Conservation (phyloP, 345 rosid genomes). For the Brassica cretica region DNA sequence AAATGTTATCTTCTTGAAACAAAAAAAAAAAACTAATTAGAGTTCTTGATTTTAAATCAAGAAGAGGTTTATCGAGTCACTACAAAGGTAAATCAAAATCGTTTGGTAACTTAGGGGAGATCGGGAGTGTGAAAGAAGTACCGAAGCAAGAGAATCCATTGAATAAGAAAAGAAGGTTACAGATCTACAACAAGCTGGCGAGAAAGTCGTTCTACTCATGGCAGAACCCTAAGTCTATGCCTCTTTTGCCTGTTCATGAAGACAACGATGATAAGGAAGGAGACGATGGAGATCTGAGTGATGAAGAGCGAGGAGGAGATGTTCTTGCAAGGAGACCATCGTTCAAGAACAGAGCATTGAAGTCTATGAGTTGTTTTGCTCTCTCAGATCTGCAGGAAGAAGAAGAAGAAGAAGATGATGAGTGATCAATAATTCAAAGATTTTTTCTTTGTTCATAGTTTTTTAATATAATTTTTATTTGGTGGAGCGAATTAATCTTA, state of each 20-base stretch:
- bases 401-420: background rate
- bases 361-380: background rate
- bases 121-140: background rate
- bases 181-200: background rate
- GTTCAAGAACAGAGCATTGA: constrained; percentile 1
- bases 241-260: background rate
- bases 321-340: background rate
- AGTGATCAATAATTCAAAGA: background rate
- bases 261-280: background rate
- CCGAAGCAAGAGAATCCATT: background rate
- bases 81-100: background rate
- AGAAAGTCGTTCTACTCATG: background rate
- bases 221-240: constrained; percentile 3
- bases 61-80: background rate
- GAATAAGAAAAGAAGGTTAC: background rate
- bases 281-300: background rate
- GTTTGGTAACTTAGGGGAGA: background rate
- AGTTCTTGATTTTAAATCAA: background rate
- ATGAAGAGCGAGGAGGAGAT: background rate
- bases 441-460: constrained; percentile 1
- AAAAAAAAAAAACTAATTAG: background rate
- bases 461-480: background rate
- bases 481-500: background rate
- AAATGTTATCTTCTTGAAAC: background rate
- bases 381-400: background rate